phyloP scores from a whole-genome alignment of 148 eudicot genomes.

The Polygonum maritimum region DNA sequence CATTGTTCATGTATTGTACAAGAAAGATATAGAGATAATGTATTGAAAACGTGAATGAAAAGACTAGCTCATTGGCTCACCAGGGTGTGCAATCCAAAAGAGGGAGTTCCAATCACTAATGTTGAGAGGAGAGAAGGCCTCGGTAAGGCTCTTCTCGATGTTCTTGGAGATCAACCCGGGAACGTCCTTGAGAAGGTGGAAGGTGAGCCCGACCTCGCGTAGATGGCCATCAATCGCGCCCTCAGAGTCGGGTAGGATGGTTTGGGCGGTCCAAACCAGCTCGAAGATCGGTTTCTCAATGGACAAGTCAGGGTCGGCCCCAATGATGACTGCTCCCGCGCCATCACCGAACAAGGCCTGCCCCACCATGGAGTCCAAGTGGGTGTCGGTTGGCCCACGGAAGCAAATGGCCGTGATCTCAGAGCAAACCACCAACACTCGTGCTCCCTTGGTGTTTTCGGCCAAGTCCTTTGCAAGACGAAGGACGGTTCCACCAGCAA shows the following conservation, averaged over 20 bases:
- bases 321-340: conserved; percentile 27
- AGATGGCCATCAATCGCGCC: conserved; percentile 37
- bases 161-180: conserved; percentile 31
- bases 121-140: conserved; percentile 28
- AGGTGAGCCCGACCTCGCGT: conserved; percentile 29
- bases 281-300: conserved; percentile 21
- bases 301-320: conserved; percentile 19
- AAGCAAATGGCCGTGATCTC: conserved; percentile 32
- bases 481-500: conserved; percentile 29
- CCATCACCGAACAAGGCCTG: conserved; percentile 39
- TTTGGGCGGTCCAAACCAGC: conserved; percentile 25
- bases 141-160: conserved; percentile 19
- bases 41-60: background rate
- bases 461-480: conserved; percentile 36
- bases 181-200: conserved; percentile 30
- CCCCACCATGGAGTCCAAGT: conserved; percentile 31
- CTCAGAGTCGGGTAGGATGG: conserved; percentile 27
- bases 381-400: conserved; percentile 30
- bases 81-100: conserved; percentile 39
- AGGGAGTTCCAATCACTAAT: conserved; percentile 32
- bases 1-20: background rate
- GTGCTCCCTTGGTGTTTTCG: conserved; percentile 29
- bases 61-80: background rate
- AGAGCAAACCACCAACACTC: conserved; percentile 29
- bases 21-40: background rate